Evolutionary conservation across 2,329 filamentous ascomycete genomes (phyloP).

Genomic region (Nothophoma quercina): DNA sequence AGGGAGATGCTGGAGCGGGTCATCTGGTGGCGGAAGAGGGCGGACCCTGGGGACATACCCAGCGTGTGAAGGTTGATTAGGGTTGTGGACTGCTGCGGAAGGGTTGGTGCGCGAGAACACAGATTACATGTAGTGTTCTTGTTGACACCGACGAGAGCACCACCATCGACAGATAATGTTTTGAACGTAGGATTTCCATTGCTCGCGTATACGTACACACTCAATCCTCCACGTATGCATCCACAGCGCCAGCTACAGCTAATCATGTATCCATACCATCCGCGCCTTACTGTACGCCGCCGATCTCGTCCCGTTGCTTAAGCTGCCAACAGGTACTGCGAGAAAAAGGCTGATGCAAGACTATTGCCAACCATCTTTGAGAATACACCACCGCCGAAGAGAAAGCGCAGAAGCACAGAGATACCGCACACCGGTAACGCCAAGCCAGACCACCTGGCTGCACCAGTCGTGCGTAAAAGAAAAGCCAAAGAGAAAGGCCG

Average conservation of each 20-base stretch:
- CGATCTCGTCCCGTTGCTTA: conserved; percentile 17
- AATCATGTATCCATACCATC: conserved; percentile 7
- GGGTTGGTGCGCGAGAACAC: no score
- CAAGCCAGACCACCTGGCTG: conserved; percentile 14
- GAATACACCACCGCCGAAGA: conserved; percentile 16
- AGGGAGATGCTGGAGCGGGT: no score
- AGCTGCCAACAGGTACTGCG: conserved; percentile 16
- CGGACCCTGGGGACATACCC: no score
- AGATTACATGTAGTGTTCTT: no score
- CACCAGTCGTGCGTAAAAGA: conserved; percentile 12
- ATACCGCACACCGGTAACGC: conserved; percentile 16
- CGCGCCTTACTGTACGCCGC: conserved; percentile 11
- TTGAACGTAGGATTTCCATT: conserved; percentile 13
- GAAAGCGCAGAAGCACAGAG: conserved; percentile 4
- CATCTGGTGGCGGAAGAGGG: no score
- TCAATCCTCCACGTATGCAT: neutral
- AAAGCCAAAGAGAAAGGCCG: conserved; percentile 7
- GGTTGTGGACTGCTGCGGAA: no score
- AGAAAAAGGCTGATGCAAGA: conserved; percentile 15
- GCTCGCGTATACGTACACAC: conserved; percentile 17
- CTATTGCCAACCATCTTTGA: conserved; percentile 6
- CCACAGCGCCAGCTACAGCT: conserved; percentile 13
- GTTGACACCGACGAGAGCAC: no score
- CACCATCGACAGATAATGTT: no score
- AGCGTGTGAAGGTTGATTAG: no score